Base-by-base conservation (phyloP, 2,329 filamentous ascomycete species). In the Didymella glomerata region DNA sequence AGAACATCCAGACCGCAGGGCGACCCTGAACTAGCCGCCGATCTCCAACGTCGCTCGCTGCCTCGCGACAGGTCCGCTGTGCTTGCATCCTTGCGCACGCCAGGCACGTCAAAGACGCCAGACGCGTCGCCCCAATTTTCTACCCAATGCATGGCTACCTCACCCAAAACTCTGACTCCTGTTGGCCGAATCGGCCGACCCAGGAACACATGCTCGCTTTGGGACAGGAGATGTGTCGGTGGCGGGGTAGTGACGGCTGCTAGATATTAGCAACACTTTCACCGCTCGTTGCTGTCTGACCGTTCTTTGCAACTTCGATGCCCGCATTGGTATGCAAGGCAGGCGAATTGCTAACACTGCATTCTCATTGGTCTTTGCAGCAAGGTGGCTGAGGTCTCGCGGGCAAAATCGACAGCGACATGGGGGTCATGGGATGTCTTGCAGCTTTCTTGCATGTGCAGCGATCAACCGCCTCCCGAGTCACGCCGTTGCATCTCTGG, bases 1-100 rank as follows among this genome's bases (percentile, higher is more conserved):
- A 49, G 48, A 50, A 59, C 47, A 50, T 59, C 56, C 56, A 59
- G 56, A 59, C 56, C 56, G 56, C 56, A 59, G 50, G 56, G 56
- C 41, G 32, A 54, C 50, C 56, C 56, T 59, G 51, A 59, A 38
- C 56, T 59, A 59, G 56, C 46, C 50, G 56, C 46, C 51, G 56
- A 59, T 59, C 56, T 41, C 25, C 50, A 54, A 59, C 56, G 56
- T 54, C 32, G 56, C 56, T 58, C 45, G 32, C 32, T 36, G 32
- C 32, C 32, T 36, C 32, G 48, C 54, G 38, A 58, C 49, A 49
- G 44, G 44, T 45, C 48, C 55, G 40, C 40, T 49, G 24, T 28
- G 9, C 49, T 34, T 22, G 36, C 27, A 48, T 44, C 48, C 55
- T 11, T 48, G 55, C 55, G 28, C 25, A 38, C 24, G 50, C 50